Conservation (phyloP, 2,329 filamentous ascomycete species). For the Teratosphaeria nubilosa region DNA sequence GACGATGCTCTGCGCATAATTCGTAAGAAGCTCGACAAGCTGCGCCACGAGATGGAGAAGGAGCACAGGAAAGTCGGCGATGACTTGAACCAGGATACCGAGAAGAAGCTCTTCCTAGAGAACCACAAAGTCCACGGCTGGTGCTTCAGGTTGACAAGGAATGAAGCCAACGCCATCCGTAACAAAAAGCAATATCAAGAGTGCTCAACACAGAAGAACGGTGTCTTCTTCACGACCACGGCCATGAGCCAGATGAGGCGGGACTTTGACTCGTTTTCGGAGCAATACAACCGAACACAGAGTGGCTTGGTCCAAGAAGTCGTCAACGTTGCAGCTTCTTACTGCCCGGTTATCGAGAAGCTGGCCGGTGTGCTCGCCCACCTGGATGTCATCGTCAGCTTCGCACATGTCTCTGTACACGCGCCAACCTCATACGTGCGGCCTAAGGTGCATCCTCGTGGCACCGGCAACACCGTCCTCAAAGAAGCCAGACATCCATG, state of each 20-base stretch:
- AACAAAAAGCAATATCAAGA: slow-evolving; percentile 87
- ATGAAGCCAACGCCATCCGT: slow-evolving; percentile 82
- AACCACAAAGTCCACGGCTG: slow-evolving; percentile 93
- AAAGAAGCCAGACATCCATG: slow-evolving; percentile 92
- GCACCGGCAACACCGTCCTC: slow-evolving; percentile 79
- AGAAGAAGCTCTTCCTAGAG: slow-evolving; percentile 97
- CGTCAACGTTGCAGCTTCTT: slow-evolving; percentile 84
- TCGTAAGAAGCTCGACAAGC: slow-evolving; percentile 76
- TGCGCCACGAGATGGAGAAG: slow-evolving; percentile 69
- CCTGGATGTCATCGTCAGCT: slow-evolving; percentile 86
- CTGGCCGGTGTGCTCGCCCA: slow-evolving; percentile 83
- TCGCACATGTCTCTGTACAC: slow-evolving; percentile 87
- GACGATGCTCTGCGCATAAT: slow-evolving; percentile 84
- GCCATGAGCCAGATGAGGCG: slow-evolving; percentile 69
- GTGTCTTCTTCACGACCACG: slow-evolving; percentile 92
- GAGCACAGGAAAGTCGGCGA: slow-evolving; percentile 68
- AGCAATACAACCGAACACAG: slow-evolving; percentile 92
- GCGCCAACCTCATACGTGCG: slow-evolving; percentile 86
- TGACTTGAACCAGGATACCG: slow-evolving; percentile 82
- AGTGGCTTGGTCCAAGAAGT: slow-evolving; percentile 85
- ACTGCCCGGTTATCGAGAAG: slow-evolving; percentile 83
- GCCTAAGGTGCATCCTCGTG: slow-evolving; percentile 80
- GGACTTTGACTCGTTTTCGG: slow-evolving; percentile 86
- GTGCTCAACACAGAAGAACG: slow-evolving; percentile 97
- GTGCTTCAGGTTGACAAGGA: slow-evolving; percentile 88